A percentile compares a stretch with the other conserved stretches of the same genome.
These are phyloP conservation scores for Daldinia childiae DNA, from an alignment of 495 filamentous ascomycete species.

Conservation along the genomic window DNA sequence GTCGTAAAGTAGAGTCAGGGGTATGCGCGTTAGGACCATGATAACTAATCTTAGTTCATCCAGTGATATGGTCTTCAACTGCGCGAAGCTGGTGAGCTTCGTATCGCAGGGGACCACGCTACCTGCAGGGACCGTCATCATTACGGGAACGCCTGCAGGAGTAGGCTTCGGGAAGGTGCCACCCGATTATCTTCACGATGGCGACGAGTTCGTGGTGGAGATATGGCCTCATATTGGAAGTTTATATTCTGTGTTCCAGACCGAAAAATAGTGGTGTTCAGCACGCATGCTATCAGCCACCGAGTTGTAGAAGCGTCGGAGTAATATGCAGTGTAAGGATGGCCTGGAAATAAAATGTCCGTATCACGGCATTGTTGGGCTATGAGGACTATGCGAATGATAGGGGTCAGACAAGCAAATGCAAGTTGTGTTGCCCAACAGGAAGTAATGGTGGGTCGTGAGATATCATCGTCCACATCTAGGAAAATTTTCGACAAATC, in stretches of 20 bases:
- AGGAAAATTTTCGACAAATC: slow-evolving; percentile 7
- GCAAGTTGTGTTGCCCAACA: slow-evolving; percentile 28
- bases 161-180: slow-evolving; percentile 55
- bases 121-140: slow-evolving; percentile 55
- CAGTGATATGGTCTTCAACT: slow-evolving; percentile 60
- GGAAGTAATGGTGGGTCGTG: slow-evolving; percentile 24
- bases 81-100: slow-evolving; percentile 57
- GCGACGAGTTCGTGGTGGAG: slow-evolving; percentile 60
- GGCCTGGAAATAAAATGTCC: slow-evolving; percentile 11
- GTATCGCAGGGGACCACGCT: slow-evolving; percentile 61
- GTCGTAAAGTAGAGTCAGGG: neutral
- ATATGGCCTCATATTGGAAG: slow-evolving; percentile 58
- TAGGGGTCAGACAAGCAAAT: slow-evolving; percentile 15
- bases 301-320: neutral
- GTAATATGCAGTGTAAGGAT: slow-evolving; percentile 10
- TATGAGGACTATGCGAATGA: slow-evolving; percentile 24
- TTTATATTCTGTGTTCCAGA: slow-evolving; percentile 54
- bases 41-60: slow-evolving; percentile 21
- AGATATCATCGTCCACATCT: slow-evolving; percentile 5
- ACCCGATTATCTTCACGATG: slow-evolving; percentile 55
- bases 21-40: neutral
- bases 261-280: slow-evolving; percentile 49
- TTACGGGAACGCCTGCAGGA: slow-evolving; percentile 61
- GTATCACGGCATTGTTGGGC: slow-evolving; percentile 27
- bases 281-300: slow-evolving; percentile 13